These are phyloP conservation scores for Austroboletus novae-zelandiae DNA, from an alignment of 1,284 basidiomycete species.

Conservation along the genomic window DNA sequence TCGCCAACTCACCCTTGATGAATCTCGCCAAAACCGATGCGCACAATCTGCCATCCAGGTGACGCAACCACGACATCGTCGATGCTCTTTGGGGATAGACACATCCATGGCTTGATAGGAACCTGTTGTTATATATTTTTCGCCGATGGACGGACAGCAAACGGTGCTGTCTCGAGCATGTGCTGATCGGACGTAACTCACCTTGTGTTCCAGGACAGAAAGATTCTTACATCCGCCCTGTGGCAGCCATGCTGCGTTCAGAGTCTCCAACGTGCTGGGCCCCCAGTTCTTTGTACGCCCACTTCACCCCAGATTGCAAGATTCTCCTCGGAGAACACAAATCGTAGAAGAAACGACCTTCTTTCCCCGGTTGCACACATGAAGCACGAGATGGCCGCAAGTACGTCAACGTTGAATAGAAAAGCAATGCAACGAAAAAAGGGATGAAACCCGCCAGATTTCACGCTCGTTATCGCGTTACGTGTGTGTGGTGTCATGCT, in stretches of 20 bases:
- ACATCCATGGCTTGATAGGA: conserved; percentile 1
- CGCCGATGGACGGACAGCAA: not conserved
- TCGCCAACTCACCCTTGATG: conserved; percentile 5
- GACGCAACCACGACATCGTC: not conserved
- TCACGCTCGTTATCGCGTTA: not conserved
- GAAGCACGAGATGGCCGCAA: not conserved
- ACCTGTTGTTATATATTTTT: not conserved
- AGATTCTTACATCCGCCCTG: too few relatives aligned
- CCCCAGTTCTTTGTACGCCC: not conserved
- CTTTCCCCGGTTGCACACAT: conserved; percentile 35
- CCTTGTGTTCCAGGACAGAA: not conserved
- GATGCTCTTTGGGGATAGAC: too few relatives aligned
- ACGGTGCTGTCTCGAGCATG: not conserved
- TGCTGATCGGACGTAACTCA: conserved; percentile 57
- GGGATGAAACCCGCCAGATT: too few relatives aligned
- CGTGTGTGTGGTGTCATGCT: not conserved
- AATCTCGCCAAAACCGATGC: conserved; percentile 1
- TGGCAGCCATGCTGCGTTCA: not conserved
- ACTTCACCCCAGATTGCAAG: conserved; percentile 32
- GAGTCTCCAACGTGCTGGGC: not conserved
- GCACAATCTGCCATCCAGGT: not conserved
- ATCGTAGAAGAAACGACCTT: conserved; percentile 59
- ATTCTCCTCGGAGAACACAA: conserved; percentile 50
- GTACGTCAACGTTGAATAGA: too few relatives aligned
- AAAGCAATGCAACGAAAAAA: too few relatives aligned